Evolutionary conservation across 192 early-diverging fungal genomes (phyloP).

Genomic region (Tieghemiomyces parasiticus): DNA sequence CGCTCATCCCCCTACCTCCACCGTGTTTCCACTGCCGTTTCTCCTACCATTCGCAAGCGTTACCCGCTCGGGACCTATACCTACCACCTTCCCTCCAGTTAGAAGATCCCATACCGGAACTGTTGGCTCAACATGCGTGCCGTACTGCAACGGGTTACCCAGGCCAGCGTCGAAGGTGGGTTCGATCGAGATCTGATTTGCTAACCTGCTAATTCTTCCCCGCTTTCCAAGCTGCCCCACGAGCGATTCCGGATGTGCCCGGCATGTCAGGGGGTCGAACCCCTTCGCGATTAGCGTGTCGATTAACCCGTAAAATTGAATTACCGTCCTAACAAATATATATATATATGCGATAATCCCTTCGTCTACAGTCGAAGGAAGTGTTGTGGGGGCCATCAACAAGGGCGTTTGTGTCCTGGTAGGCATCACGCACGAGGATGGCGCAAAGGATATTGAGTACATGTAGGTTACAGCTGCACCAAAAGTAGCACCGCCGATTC

Average conservation of each 20-base stretch:
- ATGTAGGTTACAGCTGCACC: conserved; percentile 28
- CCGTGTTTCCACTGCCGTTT: too few species aligned
- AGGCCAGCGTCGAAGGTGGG: conserved; percentile 43
- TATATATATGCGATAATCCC: not conserved
- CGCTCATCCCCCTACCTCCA: too few species aligned
- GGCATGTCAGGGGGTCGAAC: not conserved
- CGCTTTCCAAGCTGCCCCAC: too few species aligned
- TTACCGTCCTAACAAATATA: not conserved
- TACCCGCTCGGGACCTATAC: too few species aligned
- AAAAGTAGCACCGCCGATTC: not conserved
- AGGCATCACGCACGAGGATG: conserved; percentile 53
- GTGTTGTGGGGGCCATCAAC: conserved; percentile 62
- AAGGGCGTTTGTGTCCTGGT: conserved; percentile 64
- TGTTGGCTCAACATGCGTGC: too few species aligned
- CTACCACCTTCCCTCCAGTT: too few species aligned
- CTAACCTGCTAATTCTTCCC: not conserved
- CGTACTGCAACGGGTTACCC: conserved; percentile 43
- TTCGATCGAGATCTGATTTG: too few species aligned
- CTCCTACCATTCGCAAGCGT: too few species aligned
- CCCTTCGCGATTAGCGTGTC: not conserved
- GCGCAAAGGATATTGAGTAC: conserved; percentile 62
- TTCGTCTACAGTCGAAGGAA: conserved; percentile 41
- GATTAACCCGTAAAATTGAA: not conserved
- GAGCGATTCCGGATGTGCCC: not conserved
- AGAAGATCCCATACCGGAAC: too few species aligned